A percentile compares a stretch with the other conserved stretches of the same genome.
These are phyloP conservation scores for Cladophialophora chaetospira DNA, from an alignment of 2,329 filamentous ascomycete genomes.

Conservation along the genomic window DNA sequence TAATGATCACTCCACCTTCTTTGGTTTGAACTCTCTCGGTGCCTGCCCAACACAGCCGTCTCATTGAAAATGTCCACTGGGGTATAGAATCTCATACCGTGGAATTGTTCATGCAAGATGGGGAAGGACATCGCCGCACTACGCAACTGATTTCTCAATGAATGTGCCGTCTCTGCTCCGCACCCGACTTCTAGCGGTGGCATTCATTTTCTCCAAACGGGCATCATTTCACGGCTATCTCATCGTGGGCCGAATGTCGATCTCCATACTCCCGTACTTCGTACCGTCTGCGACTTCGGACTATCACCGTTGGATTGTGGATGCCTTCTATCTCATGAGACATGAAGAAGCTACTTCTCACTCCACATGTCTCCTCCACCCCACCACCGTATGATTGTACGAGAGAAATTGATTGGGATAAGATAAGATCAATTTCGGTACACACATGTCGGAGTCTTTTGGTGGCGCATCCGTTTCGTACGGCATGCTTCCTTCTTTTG, in stretches of 20 bases:
- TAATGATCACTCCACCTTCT: neutral
- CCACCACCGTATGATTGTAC: neutral
- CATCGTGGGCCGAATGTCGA: neutral
- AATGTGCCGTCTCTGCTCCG: neutral
- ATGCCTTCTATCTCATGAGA: too few species aligned
- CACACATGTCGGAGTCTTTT: neutral
- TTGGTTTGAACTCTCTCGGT: neutral
- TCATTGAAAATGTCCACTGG: neutral
- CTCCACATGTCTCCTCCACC: too few species aligned
- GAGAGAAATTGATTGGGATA: conserved; percentile 2
- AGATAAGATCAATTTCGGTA: conserved; percentile 10
- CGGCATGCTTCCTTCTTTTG: neutral
- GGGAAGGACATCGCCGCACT: neutral
- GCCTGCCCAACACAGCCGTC: neutral
- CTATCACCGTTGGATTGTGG: neutral
- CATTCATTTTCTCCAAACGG: conserved; percentile 3
- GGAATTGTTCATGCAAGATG: neutral
- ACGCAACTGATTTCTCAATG: neutral
- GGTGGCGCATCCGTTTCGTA: neutral
- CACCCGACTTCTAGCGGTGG: neutral
- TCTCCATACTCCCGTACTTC: conserved; percentile 2
- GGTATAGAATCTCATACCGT: neutral
- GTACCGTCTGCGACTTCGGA: conserved; percentile 8
- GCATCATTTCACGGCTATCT: conserved; percentile 4
- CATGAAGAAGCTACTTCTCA: too few species aligned